A percentile compares a stretch with the other conserved stretches of the same genome.
phyloP scores from a whole-genome alignment of 163 green algal species.

The Scenedesmus sp. region DNA sequence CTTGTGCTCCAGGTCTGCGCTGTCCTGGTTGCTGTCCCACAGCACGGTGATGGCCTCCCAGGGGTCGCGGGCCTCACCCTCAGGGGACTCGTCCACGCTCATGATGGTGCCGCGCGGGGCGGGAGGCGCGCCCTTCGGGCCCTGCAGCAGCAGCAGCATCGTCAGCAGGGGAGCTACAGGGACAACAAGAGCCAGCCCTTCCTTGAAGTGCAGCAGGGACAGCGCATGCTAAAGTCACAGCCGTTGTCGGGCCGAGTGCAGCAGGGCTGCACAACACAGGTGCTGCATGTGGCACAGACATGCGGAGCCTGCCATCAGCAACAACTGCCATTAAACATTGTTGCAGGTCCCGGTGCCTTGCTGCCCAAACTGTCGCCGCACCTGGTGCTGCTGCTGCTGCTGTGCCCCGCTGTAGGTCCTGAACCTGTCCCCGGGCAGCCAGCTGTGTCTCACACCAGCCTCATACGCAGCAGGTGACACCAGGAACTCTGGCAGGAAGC shows the following conservation, averaged over 20 bases:
- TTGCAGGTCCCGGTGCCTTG: no score
- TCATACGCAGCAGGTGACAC: slow-evolving; percentile 69
- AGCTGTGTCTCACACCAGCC: slow-evolving; percentile 65
- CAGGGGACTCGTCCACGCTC: not conserved
- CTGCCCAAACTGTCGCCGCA: slow-evolving; percentile 33
- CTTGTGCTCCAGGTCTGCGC: slow-evolving; percentile 27
- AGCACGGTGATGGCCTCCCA: slow-evolving; percentile 83
- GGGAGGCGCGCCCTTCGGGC: not conserved
- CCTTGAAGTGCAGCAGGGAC: not conserved
- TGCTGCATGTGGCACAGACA: not conserved
- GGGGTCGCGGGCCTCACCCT: slow-evolving; percentile 65
- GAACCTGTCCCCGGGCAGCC: slow-evolving; percentile 80
- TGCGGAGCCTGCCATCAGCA: not conserved
- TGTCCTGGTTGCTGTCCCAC: slow-evolving; percentile 74
- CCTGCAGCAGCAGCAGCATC: not conserved
- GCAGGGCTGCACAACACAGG: not conserved
- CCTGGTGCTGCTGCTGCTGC: slow-evolving; percentile 30
- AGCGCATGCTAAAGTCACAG: not conserved
- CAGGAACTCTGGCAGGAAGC: slow-evolving; percentile 81
- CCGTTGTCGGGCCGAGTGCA: not conserved
- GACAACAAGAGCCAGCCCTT: not conserved
- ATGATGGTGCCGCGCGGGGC: slow-evolving; percentile 29
- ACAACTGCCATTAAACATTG: no score
- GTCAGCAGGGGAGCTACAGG: no score
- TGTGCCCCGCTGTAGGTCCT: slow-evolving; percentile 73